Base-by-base conservation (phyloP, 2,329 filamentous ascomycete genomes). In the Ascocoryne sarcoides region DNA sequence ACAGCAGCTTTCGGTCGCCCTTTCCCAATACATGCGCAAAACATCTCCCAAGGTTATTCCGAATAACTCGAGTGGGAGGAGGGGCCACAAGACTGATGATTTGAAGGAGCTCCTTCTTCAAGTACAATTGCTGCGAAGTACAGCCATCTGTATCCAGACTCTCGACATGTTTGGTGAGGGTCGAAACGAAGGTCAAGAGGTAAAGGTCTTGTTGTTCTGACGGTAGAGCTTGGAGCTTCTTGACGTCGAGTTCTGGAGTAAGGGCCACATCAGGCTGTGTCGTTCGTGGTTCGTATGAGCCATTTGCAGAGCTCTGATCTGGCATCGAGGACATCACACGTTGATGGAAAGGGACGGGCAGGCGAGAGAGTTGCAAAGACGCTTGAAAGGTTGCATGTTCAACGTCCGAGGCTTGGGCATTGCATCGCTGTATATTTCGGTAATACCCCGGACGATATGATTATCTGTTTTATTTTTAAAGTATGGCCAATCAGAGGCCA, bases 191-290 rank as follows among this genome's bases (percentile, higher is more conserved):
- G 18, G 82, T 93, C 45, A 98, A 73, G 47, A 98, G 75, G 62
- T 92, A 93, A 10, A 98, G 76, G 57, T 95, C 89, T 65, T 98
- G 92, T 62, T 98, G 92, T 66, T 98, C 92, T 39, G 85, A 79
- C 32, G 90, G 86, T 34, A 96, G 76, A 38, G 84, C 75, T 63
- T 95, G 83, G 35, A 98, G 79, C 71, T 95, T 95, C 56, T 80
- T 68, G 52, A 95, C 67, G 60, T 98, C 89, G 61, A 98, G 84
- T 69, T 95, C 84, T 37, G 81, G 82, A 57, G 76, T 81, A 42
- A 65, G 57, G 45, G 69, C 63, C 49, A 54, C 64, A 52, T 52
- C 63, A 53, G 46, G 60, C 52, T 50, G 62, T 46, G 56, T 57
- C 45, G 58, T 56, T 51, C 52, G 54, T 39, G 48, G 57, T 49